These are phyloP conservation scores for Rhipidocladum racemiflorum DNA, from an alignment of 176 grass and related monocot species.

Conservation along the genomic window DNA sequence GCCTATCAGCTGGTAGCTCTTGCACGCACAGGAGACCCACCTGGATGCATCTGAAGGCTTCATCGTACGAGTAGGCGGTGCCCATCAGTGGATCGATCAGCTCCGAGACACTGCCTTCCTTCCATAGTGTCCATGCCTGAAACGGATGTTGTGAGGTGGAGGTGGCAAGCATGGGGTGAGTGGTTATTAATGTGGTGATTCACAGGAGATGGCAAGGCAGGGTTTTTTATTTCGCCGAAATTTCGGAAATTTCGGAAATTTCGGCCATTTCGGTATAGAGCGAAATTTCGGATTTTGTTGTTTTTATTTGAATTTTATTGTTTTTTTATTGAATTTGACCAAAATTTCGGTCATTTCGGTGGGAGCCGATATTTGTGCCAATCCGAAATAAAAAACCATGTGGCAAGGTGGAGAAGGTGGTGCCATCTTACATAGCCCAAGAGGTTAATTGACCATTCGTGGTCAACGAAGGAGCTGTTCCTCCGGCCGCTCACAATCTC, in stretches of 20 bases:
- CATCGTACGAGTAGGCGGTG: constrained; percentile 3
- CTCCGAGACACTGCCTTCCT: constrained; percentile 34
- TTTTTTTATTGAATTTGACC: too few species aligned
- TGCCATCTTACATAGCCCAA: constrained; percentile 61
- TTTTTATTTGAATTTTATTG: too few species aligned
- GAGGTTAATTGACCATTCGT: constrained; percentile 62
- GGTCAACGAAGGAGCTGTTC: constrained; percentile 43
- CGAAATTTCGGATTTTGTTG: too few species aligned
- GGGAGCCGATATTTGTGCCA: too few species aligned
- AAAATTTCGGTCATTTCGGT: too few species aligned
- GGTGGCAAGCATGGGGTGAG: not conserved
- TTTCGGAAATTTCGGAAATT: too few species aligned
- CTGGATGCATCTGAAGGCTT: constrained; percentile 57
- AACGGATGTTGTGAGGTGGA: not conserved
- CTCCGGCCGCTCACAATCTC: constrained; percentile 62
- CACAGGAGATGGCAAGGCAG: not conserved
- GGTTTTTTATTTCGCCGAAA: too few species aligned
- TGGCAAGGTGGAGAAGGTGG: not conserved
- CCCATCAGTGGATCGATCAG: constrained; percentile 55
- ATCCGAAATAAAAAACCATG: too few species aligned
- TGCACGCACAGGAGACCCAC: constrained; percentile 77
- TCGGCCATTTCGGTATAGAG: too few species aligned
- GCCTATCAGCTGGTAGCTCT: constrained; percentile 60
- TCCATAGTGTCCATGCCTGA: constrained; percentile 71
- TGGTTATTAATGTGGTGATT: not conserved